These are phyloP conservation scores for Pseudoscleropodium purum DNA, from an alignment of 225 moss, liverwort and hornwort genomes.

Conservation along the genomic window DNA sequence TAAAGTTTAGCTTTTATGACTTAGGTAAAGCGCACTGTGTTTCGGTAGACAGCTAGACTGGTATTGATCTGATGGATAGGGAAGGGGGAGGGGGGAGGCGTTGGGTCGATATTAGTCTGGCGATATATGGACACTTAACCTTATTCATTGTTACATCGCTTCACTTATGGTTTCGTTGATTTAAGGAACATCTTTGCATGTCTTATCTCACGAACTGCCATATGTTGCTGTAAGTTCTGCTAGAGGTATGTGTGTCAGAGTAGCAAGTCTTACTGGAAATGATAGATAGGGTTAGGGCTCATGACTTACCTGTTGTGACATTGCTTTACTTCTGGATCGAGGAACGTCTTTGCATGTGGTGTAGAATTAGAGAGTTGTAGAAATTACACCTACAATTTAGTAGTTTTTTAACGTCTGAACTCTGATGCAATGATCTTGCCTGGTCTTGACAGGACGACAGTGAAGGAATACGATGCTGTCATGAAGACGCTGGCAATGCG, in stretches of 20 bases:
- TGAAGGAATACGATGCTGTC: conserved; percentile 18
- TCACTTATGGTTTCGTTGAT: not conserved
- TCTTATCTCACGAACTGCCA: not conserved
- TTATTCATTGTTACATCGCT: not conserved
- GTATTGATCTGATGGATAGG: not conserved
- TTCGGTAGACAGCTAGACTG: not conserved
- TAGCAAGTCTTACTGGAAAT: not conserved
- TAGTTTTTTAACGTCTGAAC: not conserved
- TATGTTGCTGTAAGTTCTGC: too few species aligned
- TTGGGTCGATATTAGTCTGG: not conserved
- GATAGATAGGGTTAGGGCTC: not conserved
- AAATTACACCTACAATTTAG: not conserved
- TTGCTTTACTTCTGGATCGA: not conserved
- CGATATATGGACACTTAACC: not conserved
- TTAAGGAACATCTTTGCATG: not conserved
- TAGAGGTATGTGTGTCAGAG: not conserved
- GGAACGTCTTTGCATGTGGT: not conserved
- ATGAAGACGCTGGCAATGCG: conserved; percentile 39
- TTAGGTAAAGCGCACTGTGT: not conserved
- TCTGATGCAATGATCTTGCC: not conserved
- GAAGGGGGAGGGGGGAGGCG: not conserved
- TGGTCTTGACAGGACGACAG: not conserved
- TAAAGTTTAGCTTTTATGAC: not conserved
- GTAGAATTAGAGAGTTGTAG: not conserved
- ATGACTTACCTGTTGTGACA: not conserved